Base-by-base conservation (phyloP, 2,329 filamentous ascomycete species). In the Diaporthe citri region DNA sequence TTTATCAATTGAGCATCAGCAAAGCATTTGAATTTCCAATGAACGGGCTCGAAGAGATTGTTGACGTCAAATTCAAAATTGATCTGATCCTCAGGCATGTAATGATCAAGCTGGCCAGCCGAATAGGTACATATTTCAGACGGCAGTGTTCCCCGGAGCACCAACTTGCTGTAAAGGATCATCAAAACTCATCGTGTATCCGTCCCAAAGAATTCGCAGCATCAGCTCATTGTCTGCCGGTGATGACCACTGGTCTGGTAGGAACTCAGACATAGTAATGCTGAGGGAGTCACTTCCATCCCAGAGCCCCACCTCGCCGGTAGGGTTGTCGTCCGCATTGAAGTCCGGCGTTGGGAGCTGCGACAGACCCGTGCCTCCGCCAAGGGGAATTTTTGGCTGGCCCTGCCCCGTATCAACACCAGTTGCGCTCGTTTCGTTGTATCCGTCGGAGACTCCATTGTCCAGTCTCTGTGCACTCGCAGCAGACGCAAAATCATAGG, bases 171-270 rank as follows among this genome's bases (percentile, higher is more conserved):
- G 39, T 13, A 72, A 36, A 64, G 71, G 41, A 9, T 62, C 57
- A n/a, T 72, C 56, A 43, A 74, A 72, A 3, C 46, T 43, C 73
- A 74, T 74, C 0, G 67, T 28, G 22, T 74, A 74, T 2, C 73
- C 73, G 20, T 72, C 73, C 73, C 73, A 74, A 2, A 74, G 36
- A n/a, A 74, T 74, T 31, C 73, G 48, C n/a, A 72, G 36, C 73
- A 74, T 74, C 8, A 72, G 56, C 9, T 74, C 73, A 34, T 74
- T 72, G 22, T 72, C 71, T 28, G 57, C 57, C 6, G 71, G 56
- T 15, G 71, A 72, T 55, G 57, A 31, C 71, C 71, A 72, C 34
- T 72, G 60, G 2, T 64, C 73, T 39, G 73, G 73, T 22, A 72
- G 41, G 12, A 74, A 72, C 13, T 74, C 73, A 20, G 73, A 64